Percentiles rank a stretch among this genome's conserved stretches.
Conservation (phyloP, 345 rosid genomes). For the Lenwebbia sp. region DNA sequence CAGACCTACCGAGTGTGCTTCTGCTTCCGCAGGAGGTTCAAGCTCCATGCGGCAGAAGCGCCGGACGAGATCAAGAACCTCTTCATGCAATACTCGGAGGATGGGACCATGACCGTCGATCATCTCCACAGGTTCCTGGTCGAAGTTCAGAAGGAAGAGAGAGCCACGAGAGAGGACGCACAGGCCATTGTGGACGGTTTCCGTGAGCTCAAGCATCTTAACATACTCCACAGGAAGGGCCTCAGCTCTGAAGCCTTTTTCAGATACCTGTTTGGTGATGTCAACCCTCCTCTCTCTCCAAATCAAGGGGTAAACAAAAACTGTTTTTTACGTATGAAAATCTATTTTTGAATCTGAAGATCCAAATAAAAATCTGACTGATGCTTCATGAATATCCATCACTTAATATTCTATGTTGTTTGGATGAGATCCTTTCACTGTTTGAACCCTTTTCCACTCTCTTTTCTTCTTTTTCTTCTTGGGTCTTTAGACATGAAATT, state of each 20-base stretch:
- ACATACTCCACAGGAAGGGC: constrained; percentile 35
- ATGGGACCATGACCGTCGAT: constrained; percentile 27
- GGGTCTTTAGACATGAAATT: not conserved
- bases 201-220: constrained; percentile 23
- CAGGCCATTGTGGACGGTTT: constrained; percentile 36
- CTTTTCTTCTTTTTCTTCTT: not conserved
- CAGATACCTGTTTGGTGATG: constrained; percentile 41
- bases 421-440: not conserved
- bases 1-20: constrained; percentile 41
- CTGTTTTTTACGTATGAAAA: not conserved
- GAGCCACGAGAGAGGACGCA: constrained; percentile 33
- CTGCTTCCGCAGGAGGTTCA: constrained; percentile 49
- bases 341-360: not conserved
- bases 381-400: not conserved
- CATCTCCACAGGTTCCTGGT: constrained; percentile 34
- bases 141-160: constrained; percentile 29
- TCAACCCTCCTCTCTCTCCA: constrained; percentile 17
- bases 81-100: constrained; percentile 21
- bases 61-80: constrained; percentile 27
- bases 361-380: not conserved
- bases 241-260: constrained; percentile 43
- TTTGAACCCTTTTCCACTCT: not conserved
- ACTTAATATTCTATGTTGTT: not conserved
- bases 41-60: constrained; percentile 24
- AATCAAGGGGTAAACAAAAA: constrained; percentile 11